Conservation (phyloP, 1,284 basidiomycete genomes). For the Leucoagaricus sp. region DNA sequence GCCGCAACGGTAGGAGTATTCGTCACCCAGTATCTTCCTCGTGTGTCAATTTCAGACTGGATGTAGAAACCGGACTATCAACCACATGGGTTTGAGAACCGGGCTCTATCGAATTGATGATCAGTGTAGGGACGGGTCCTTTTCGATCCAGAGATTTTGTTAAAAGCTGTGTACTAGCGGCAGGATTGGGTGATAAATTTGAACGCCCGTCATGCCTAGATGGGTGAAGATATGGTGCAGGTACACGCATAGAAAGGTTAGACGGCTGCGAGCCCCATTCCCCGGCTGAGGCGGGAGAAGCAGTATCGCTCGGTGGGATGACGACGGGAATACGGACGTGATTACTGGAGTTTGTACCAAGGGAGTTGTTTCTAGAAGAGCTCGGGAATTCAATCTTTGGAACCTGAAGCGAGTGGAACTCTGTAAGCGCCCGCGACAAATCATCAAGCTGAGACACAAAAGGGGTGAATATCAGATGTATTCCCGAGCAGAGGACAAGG, state of each 20-base stretch:
- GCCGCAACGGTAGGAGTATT: not conserved
- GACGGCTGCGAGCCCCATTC: conserved; percentile 2
- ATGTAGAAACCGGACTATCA: conserved; percentile 36
- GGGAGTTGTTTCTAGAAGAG: conserved; percentile 28
- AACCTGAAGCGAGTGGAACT: conserved; percentile 59
- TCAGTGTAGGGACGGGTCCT: conserved; percentile 24
- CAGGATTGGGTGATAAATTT: conserved; percentile 12
- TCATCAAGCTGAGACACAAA: conserved; percentile 49
- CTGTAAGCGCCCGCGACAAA: conserved; percentile 55
- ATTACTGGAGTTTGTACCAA: not conserved
- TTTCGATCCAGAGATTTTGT: conserved; percentile 12
- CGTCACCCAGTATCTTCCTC: conserved; percentile 4
- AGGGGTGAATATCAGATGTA: not conserved
- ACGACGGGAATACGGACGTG: not conserved
- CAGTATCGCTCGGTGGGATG: not conserved
- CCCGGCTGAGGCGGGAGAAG: not conserved
- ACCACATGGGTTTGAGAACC: conserved; percentile 27
- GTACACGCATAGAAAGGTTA: not conserved
- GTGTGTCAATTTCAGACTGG: conserved; percentile 22
- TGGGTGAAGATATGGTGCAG: not conserved
- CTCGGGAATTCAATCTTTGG: conserved; percentile 49
- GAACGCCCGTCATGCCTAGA: conserved; percentile 14
- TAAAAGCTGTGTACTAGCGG: not conserved
- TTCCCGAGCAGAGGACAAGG: not conserved
- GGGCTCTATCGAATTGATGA: conserved; percentile 32